phyloP scores from a whole-genome alignment of 768 basidiomycete genomes.

The Tulasnella sp. region DNA sequence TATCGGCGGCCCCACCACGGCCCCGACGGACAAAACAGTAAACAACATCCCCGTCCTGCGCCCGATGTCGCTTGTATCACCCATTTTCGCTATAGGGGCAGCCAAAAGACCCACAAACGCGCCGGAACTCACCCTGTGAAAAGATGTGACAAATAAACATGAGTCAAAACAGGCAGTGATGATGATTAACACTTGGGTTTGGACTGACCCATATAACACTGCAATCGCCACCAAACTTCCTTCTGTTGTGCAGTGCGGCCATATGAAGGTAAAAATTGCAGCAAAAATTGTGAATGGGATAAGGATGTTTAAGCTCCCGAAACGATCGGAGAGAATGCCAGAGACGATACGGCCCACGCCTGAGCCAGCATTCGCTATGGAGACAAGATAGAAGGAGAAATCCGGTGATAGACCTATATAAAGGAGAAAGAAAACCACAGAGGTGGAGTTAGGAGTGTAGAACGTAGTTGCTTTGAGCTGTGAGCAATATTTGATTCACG shows the following conservation, averaged over 20 bases:
- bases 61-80: slow-evolving; percentile 15
- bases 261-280: slow-evolving; percentile 50
- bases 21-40: slow-evolving; percentile 12
- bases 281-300: slow-evolving; percentile 48
- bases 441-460: neutral
- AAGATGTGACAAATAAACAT: neutral
- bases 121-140: slow-evolving; percentile 56
- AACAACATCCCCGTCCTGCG: slow-evolving; percentile 18
- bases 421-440: neutral
- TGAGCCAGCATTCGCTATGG: slow-evolving; percentile 25
- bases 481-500: slow-evolving; percentile 29
- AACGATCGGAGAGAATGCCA: slow-evolving; percentile 24
- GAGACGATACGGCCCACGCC: slow-evolving; percentile 25
- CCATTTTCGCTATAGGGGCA: slow-evolving; percentile 15
- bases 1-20: slow-evolving; percentile 18
- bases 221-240: slow-evolving; percentile 42
- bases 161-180: neutral
- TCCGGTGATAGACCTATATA: slow-evolving; percentile 12
- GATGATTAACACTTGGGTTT: neutral
- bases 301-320: slow-evolving; percentile 58
- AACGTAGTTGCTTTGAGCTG: slow-evolving; percentile 20
- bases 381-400: slow-evolving; percentile 21
- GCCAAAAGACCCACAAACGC: slow-evolving; percentile 31
- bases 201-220: slow-evolving; percentile 51
- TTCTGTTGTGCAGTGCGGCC: slow-evolving; percentile 51